Percentiles rank a stretch among this genome's conserved stretches.
Evolutionary conservation across 1,139 yeast species (phyloP).

Genomic region (Candida dubliniensis): DNA sequence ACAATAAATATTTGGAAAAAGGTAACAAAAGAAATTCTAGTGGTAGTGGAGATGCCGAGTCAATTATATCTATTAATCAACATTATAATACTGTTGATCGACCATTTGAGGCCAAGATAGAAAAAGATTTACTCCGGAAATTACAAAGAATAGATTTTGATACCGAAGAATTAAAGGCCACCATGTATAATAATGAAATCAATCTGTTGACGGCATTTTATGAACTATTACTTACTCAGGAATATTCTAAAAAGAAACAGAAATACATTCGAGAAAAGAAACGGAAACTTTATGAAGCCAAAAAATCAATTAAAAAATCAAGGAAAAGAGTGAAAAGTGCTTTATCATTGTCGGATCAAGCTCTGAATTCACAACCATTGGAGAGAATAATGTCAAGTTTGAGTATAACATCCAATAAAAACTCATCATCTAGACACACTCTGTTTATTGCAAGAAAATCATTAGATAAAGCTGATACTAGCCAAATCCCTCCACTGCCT

Average conservation of each 20-base stretch:
- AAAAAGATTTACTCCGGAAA: conserved; percentile 63
- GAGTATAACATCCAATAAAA: conserved; percentile 33
- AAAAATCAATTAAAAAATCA: conserved; percentile 46
- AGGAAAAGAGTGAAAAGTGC: conserved; percentile 50
- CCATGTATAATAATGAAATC: conserved; percentile 62
- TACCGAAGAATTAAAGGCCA: conserved; percentile 58
- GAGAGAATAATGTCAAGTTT: conserved; percentile 43
- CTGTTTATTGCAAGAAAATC: conserved; percentile 11
- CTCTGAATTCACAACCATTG: conserved; percentile 33
- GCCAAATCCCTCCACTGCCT: conserved; percentile 4
- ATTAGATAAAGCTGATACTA: conserved; percentile 10
- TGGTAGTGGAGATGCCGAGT: conserved; percentile 22
- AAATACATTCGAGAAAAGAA: conserved; percentile 37
- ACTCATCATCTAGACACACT: conserved; percentile 20
- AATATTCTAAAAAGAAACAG: conserved; percentile 40
- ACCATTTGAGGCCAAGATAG: conserved; percentile 61
- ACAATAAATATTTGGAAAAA: conserved; percentile 27
- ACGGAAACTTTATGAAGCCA: conserved; percentile 40
- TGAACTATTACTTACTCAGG: conserved; percentile 70
- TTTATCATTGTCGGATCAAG: conserved; percentile 34
- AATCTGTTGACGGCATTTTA: conserved; percentile 85
- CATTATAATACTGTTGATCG: conserved; percentile 41
- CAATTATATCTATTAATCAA: conserved; percentile 39
- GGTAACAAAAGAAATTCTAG: conserved; percentile 13
- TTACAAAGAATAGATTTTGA: conserved; percentile 68